These are phyloP conservation scores for Teratosphaeriaceae sp. DNA, from an alignment of 2,329 filamentous ascomycete genomes.

Conservation along the genomic window DNA sequence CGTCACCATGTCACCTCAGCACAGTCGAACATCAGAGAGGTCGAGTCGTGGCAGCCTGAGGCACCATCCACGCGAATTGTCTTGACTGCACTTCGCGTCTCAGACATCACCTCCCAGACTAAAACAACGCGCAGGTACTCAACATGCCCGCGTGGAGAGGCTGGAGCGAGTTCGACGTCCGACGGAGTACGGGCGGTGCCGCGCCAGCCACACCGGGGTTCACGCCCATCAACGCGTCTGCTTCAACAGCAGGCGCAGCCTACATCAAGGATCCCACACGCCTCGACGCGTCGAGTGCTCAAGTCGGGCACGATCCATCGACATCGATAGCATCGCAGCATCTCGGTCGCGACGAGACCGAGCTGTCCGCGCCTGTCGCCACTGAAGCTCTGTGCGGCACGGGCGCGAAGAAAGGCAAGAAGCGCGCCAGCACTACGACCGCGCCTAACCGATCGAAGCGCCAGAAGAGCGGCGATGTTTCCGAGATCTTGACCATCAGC, in stretches of 20 bases:
- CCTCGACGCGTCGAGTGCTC: too few species aligned
- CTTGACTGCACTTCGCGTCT: too few species aligned
- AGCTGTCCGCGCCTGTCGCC: not conserved
- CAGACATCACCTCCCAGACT: too few species aligned
- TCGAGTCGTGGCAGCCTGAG: not conserved
- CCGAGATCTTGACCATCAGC: conserved; percentile 5
- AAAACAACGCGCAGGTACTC: not conserved
- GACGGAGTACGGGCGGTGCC: not conserved
- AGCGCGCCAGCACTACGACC: conserved; percentile 6
- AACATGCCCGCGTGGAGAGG: conserved; percentile 10
- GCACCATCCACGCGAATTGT: not conserved
- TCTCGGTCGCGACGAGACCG: not conserved
- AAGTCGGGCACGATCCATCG: not conserved
- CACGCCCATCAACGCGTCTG: conserved; percentile 11
- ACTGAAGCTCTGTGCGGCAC: not conserved
- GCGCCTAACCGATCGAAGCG: conserved; percentile 7
- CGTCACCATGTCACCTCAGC: not conserved
- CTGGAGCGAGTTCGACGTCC: conserved; percentile 7
- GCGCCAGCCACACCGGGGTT: conserved; percentile 6
- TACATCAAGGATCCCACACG: too few species aligned
- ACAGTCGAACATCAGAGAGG: not conserved
- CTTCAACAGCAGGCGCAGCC: conserved; percentile 3
- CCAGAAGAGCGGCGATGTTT: conserved; percentile 8
- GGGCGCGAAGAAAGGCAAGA: conserved; percentile 8
- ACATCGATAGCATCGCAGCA: conserved; percentile 1